Conservation (phyloP, 2,329 filamentous ascomycete species). For the Fusarium setosum region DNA sequence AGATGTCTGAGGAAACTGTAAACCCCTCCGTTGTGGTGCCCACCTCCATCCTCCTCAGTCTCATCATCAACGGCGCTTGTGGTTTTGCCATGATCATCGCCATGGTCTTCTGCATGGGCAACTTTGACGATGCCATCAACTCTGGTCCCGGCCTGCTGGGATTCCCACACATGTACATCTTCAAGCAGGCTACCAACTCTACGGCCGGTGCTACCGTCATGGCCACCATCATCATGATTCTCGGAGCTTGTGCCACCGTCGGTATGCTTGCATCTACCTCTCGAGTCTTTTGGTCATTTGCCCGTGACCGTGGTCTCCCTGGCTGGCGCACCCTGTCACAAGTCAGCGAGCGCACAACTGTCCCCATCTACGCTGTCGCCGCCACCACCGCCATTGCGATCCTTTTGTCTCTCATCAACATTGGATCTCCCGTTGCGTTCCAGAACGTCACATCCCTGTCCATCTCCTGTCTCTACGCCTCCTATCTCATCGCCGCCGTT, state of each 20-base stretch:
- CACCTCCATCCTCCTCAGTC: conserved; percentile 59
- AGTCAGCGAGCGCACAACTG: conserved; percentile 41
- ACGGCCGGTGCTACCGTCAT: conserved; percentile 61
- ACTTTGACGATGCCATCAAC: conserved; percentile 56
- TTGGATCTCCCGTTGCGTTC: conserved; percentile 46
- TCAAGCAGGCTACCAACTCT: conserved; percentile 61
- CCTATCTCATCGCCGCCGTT: conserved; percentile 44
- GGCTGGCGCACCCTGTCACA: conserved; percentile 44
- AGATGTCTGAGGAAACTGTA: conserved; percentile 59
- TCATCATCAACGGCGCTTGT: conserved; percentile 61
- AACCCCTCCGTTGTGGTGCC: conserved; percentile 63
- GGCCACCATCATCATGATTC: conserved; percentile 60
- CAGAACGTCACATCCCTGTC: conserved; percentile 46
- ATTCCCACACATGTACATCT: conserved; percentile 70
- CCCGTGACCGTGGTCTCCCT: conserved; percentile 47
- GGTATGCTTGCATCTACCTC: conserved; percentile 68
- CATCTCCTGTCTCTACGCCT: conserved; percentile 45
- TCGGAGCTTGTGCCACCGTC: conserved; percentile 60
- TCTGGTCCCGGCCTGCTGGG: conserved; percentile 54
- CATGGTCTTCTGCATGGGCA: conserved; percentile 64
- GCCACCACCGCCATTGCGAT: conserved; percentile 42
- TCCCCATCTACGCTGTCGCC: conserved; percentile 43
- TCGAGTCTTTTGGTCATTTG: conserved; percentile 66
- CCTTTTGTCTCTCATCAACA: conserved; percentile 48
- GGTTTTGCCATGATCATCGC: conserved; percentile 69